Conservation (phyloP, 2,329 filamentous ascomycete genomes). For the Nemania diffusa region DNA sequence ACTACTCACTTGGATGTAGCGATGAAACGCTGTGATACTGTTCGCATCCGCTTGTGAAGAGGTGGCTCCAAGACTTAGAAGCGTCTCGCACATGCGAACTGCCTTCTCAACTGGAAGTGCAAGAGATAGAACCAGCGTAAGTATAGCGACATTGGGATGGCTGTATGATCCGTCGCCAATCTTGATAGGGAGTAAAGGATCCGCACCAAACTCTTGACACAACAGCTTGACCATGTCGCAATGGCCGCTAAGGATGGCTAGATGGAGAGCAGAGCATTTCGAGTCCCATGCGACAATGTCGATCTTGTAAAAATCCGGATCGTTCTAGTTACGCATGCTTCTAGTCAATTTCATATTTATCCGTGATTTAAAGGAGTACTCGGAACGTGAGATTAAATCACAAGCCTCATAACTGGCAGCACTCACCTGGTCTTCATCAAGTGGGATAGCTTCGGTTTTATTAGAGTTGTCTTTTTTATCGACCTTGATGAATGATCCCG, state of each 20-base stretch:
- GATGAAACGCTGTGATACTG: slow-evolving; percentile 73
- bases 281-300: slow-evolving; percentile 84
- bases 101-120: slow-evolving; percentile 71
- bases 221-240: slow-evolving; percentile 74
- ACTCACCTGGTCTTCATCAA: slow-evolving; percentile 62
- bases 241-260: slow-evolving; percentile 80
- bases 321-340: slow-evolving; percentile 51
- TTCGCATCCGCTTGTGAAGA: slow-evolving; percentile 76
- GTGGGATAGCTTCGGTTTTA: slow-evolving; percentile 56
- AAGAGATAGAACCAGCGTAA: slow-evolving; percentile 76
- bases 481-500: slow-evolving; percentile 81
- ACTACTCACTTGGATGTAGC: slow-evolving; percentile 59
- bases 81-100: slow-evolving; percentile 69
- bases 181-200: slow-evolving; percentile 80
- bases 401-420: neutral
- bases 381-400: neutral
- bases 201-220: slow-evolving; percentile 78
- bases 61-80: slow-evolving; percentile 77
- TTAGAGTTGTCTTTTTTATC: slow-evolving; percentile 55
- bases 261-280: slow-evolving; percentile 77
- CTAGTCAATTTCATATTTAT: slow-evolving; percentile 13
- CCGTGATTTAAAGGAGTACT: neutral
- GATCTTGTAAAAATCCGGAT: slow-evolving; percentile 83
- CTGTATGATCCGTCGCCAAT: slow-evolving; percentile 61
- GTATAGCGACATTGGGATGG: slow-evolving; percentile 67